phyloP scores from a whole-genome alignment of 2,329 filamentous ascomycete genomes.

The Diaporthe ampelina region DNA sequence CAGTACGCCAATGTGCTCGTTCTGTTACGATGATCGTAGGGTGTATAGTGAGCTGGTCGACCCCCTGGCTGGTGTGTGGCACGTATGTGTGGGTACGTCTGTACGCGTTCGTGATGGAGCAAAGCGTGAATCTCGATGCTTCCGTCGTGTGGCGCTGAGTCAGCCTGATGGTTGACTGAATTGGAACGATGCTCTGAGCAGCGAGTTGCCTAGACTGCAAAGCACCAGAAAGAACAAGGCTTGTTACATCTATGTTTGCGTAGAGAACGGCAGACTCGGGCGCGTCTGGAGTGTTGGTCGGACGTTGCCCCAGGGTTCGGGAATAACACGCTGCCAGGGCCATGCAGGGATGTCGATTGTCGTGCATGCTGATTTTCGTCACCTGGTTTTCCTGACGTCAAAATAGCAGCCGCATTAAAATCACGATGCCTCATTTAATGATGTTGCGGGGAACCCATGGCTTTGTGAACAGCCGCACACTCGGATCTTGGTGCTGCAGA shows the following conservation, averaged over 20 bases:
- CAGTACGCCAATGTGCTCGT: neutral
- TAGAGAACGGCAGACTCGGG: neutral
- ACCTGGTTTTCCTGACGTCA: neutral
- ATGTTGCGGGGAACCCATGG: neutral
- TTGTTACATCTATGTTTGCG: neutral
- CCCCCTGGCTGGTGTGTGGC: too few relatives aligned
- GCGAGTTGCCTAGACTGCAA: neutral
- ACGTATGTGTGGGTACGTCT: neutral
- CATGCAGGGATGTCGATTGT: constrained; percentile 18
- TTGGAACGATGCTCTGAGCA: neutral
- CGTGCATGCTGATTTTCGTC: neutral
- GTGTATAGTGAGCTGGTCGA: neutral
- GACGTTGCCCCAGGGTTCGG: neutral
- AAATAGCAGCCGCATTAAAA: neutral
- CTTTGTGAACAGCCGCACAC: neutral
- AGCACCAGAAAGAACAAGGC: neutral
- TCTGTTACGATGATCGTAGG: neutral
- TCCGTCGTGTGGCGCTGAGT: neutral
- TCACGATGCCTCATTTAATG: neutral
- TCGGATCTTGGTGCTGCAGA: neutral
- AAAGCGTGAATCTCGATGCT: neutral
- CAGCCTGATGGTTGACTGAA: neutral
- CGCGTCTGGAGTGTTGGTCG: neutral
- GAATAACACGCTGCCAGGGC: neutral
- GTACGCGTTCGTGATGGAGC: neutral